A percentile compares a stretch with the other conserved stretches of the same genome.
phyloP scores from a whole-genome alignment of 108 stramenopile species.

The Conticribra guillardii region DNA sequence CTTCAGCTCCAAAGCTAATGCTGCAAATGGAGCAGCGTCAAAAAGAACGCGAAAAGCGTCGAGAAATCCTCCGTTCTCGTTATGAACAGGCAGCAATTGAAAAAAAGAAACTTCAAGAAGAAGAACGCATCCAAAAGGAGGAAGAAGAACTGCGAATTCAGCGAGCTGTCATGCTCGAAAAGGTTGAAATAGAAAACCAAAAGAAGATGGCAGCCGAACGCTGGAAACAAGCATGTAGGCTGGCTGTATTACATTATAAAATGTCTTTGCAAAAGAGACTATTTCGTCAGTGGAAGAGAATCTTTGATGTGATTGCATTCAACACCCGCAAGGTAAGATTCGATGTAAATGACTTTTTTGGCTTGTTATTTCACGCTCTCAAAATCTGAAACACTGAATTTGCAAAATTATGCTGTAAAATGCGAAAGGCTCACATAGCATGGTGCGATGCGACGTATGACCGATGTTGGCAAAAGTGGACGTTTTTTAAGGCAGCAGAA shows the following conservation, averaged over 20 bases:
- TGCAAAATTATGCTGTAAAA: too few relatives aligned
- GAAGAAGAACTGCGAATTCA: conserved; percentile 21
- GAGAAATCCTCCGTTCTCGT: conserved; percentile 10
- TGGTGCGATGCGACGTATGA: conserved; percentile 27
- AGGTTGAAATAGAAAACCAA: conserved; percentile 21
- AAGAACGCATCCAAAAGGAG: conserved; percentile 8
- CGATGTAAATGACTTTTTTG: neutral
- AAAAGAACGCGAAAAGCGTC: conserved; percentile 26
- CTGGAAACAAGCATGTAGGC: conserved; percentile 21
- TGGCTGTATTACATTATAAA: conserved; percentile 33
- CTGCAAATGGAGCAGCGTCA: conserved; percentile 17
- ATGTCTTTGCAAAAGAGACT: conserved; percentile 21
- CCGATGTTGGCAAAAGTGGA: conserved; percentile 28
- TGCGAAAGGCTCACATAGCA: conserved; percentile 7
- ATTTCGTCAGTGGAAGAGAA: conserved; percentile 29
- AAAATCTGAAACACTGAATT: neutral
- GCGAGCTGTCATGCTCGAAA: conserved; percentile 2
- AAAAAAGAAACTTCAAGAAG: conserved; percentile 18
- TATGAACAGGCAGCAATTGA: conserved; percentile 10
- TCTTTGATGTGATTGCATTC: conserved; percentile 25
- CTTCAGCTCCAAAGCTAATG: conserved; percentile 19
- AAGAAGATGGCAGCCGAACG: conserved; percentile 15
- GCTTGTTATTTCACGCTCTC: neutral
- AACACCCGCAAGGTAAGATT: conserved; percentile 31
- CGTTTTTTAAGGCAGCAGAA: conserved; percentile 11